A percentile compares a stretch with the other conserved stretches of the same genome.
These are phyloP conservation scores for Podila minutissima DNA, from an alignment of 192 early-diverging fungal species.

Conservation along the genomic window DNA sequence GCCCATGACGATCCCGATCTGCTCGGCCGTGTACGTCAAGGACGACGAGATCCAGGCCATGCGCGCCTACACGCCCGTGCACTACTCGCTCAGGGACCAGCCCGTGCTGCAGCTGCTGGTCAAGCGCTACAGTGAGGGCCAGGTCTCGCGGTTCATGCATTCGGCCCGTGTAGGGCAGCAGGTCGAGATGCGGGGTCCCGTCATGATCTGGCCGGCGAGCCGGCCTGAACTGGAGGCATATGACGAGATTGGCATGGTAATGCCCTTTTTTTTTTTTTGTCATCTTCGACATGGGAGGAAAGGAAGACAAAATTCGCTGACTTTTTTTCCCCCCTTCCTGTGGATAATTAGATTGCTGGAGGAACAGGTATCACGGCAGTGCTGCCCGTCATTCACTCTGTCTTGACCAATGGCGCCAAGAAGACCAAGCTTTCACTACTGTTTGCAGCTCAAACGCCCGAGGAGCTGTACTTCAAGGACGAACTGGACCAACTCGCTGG, in stretches of 20 bases:
- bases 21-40: constrained; percentile 72
- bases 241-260: constrained; percentile 67
- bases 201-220: constrained; percentile 62
- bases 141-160: constrained; percentile 70
- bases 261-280: neutral
- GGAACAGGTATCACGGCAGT: constrained; percentile 85
- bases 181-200: constrained; percentile 75
- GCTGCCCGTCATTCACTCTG: constrained; percentile 66
- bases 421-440: constrained; percentile 59
- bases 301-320: neutral
- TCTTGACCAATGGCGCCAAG: constrained; percentile 55
- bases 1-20: constrained; percentile 58
- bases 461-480: constrained; percentile 64
- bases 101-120: constrained; percentile 71
- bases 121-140: constrained; percentile 73
- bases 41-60: constrained; percentile 76
- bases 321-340: neutral
- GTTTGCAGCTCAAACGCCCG: constrained; percentile 55
- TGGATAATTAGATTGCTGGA: constrained; percentile 66
- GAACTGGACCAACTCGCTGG: constrained; percentile 62
- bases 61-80: constrained; percentile 76
- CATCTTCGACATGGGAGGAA: neutral
- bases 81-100: constrained; percentile 51
- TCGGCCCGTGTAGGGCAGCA: constrained; percentile 60
- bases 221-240: constrained; percentile 42